A percentile compares a stretch with the other conserved stretches of the same genome.
Conservation (phyloP, 1,139 yeast genomes). For the Yamadazyma diddensiae region DNA sequence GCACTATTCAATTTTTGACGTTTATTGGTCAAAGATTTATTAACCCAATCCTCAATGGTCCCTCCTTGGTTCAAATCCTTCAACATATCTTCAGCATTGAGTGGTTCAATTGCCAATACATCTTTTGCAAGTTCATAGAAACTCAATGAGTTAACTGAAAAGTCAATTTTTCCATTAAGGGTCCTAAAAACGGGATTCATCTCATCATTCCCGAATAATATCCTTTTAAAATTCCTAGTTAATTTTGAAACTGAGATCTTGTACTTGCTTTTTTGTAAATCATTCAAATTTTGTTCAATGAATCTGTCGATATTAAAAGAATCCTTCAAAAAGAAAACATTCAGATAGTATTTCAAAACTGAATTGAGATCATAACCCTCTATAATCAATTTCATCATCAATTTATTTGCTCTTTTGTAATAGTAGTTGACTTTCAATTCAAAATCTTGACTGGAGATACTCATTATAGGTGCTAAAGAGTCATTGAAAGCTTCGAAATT, state of each 20-base stretch:
- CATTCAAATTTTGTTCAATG: conserved; percentile 30
- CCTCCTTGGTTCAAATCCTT: conserved; percentile 17
- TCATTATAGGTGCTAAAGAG: conserved; percentile 25
- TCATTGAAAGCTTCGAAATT: conserved; percentile 31
- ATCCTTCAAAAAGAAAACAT: conserved; percentile 48
- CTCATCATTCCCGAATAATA: conserved; percentile 10
- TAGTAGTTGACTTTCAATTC: conserved; percentile 59
- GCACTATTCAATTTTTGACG: conserved; percentile 3
- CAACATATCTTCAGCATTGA: conserved; percentile 57
- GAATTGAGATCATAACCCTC: conserved; percentile 56
- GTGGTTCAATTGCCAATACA: conserved; percentile 60
- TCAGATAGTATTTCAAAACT: conserved; percentile 49
- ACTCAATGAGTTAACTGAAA: conserved; percentile 32
- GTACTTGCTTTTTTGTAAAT: conserved; percentile 32
- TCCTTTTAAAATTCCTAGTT: conserved; percentile 16
- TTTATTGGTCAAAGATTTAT: conserved; percentile 1
- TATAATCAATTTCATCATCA: conserved; percentile 56
- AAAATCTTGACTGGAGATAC: conserved; percentile 58
- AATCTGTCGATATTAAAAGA: conserved; percentile 52
- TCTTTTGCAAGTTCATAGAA: conserved; percentile 62
- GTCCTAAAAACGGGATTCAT: conserved; percentile 14
- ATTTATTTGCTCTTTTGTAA: conserved; percentile 64
- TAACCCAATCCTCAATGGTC: conserved; percentile 5
- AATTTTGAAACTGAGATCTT: conserved; percentile 31
- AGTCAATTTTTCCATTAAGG: conserved; percentile 22